Conservation (phyloP, 768 basidiomycete genomes). For the Dentipellis fragilis region DNA sequence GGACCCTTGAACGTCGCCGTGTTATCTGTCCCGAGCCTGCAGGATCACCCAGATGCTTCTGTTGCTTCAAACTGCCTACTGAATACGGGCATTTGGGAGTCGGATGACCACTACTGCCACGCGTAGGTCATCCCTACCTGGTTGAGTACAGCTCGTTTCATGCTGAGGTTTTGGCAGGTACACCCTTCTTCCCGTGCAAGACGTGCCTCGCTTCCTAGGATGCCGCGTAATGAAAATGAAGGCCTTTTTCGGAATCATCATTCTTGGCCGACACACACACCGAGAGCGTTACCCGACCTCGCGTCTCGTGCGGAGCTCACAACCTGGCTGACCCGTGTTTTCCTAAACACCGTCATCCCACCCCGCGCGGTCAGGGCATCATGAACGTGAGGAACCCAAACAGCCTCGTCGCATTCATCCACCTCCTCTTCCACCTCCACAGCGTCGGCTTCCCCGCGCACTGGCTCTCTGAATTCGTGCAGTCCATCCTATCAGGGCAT, state of each 20-base stretch:
- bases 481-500: not conserved
- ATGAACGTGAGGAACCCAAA: constrained; percentile 23
- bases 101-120: not conserved
- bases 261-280: not conserved
- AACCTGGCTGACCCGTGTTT: constrained; percentile 24
- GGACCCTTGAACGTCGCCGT: not conserved
- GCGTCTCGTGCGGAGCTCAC: constrained; percentile 20
- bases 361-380: constrained; percentile 13
- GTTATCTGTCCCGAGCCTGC: not conserved
- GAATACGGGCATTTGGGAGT: not conserved
- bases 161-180: not conserved
- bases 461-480: constrained; percentile 25
- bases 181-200: not conserved
- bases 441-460: constrained; percentile 26
- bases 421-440: constrained; percentile 23
- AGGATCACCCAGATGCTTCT: not conserved
- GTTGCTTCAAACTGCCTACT: not conserved
- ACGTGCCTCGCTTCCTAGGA: constrained; percentile 1
- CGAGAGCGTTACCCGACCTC: constrained; percentile 11
- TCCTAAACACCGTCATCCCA: constrained; percentile 23
- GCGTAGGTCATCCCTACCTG: not conserved
- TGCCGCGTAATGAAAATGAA: not conserved
- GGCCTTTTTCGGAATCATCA: not conserved
- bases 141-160: not conserved
- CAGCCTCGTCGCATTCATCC: constrained; percentile 25